These are phyloP conservation scores for Solanum chilense DNA, from an alignment of 257 asterid species.

Conservation along the genomic window DNA sequence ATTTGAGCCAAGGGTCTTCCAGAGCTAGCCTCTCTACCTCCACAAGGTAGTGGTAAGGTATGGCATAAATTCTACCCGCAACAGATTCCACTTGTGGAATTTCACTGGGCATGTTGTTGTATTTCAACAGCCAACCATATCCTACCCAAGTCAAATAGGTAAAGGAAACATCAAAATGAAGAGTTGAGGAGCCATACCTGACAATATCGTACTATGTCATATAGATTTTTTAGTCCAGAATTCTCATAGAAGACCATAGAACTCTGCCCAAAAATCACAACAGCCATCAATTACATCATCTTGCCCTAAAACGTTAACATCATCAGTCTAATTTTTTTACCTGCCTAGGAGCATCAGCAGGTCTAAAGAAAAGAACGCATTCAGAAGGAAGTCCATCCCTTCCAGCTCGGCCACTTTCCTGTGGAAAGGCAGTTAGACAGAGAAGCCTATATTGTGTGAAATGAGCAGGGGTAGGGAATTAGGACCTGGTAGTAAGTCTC, in stretches of 20 bases:
- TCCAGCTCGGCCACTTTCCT: constrained; percentile 99
- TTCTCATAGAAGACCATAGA: constrained; percentile 98
- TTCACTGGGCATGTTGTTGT: not conserved
- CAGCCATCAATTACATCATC: not conserved
- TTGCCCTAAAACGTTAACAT: not conserved
- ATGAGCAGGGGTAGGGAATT: not conserved
- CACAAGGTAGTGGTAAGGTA: not conserved
- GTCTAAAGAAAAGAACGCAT: constrained; percentile 82
- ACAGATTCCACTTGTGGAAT: not conserved
- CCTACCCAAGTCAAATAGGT: not conserved
- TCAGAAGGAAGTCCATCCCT: constrained; percentile 99
- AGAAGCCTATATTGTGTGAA: constrained; percentile 16
- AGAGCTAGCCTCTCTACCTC: not conserved
- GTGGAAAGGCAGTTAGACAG: constrained; percentile 15
- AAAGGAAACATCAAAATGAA: constrained; percentile 2
- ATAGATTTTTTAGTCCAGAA: constrained; percentile 87
- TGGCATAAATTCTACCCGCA: not conserved
- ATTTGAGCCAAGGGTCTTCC: not conserved
- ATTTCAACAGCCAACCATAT: not conserved
- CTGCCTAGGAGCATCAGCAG: constrained; percentile 95
- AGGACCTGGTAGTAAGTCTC: constrained; percentile 97
- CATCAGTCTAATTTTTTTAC: constrained; percentile 20
- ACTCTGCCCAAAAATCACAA: constrained; percentile 49
- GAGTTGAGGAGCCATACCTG: constrained; percentile 45
- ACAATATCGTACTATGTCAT: constrained; percentile 72